Conservation (phyloP, 2,329 filamentous ascomycete genomes). For the Diplodia mutila region DNA sequence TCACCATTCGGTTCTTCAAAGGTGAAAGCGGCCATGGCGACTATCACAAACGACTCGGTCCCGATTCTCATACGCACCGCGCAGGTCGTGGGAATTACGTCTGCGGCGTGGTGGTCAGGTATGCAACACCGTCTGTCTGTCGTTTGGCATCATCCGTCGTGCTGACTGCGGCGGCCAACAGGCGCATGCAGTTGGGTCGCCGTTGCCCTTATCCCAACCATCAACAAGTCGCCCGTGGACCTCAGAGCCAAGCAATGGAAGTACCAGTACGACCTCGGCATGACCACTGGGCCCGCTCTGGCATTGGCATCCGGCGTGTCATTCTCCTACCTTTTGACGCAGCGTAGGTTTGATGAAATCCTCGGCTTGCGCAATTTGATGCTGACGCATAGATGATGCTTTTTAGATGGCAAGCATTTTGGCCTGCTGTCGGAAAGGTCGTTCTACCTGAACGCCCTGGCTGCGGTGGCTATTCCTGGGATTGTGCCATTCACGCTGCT, state of each 20-base stretch:
- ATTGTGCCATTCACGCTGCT: slow-evolving; percentile 35
- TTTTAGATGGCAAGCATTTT: slow-evolving; percentile 23
- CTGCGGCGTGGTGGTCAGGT: slow-evolving; percentile 26
- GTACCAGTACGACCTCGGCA: slow-evolving; percentile 31
- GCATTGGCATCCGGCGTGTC: slow-evolving; percentile 29
- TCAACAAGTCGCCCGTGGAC: slow-evolving; percentile 29
- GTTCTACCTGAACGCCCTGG: slow-evolving; percentile 31
- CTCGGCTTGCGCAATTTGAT: too few species aligned
- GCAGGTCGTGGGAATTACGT: slow-evolving; percentile 29
- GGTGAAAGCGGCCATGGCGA: too few species aligned
- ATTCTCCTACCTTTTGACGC: slow-evolving; percentile 23
- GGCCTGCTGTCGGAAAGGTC: slow-evolving; percentile 11
- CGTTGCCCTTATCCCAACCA: slow-evolving; percentile 29
- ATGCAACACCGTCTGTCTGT: background rate
- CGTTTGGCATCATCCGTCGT: background rate
- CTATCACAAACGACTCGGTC: slow-evolving; percentile 1
- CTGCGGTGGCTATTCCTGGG: slow-evolving; percentile 30
- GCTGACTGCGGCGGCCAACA: slow-evolving; percentile 1
- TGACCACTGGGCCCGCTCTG: slow-evolving; percentile 28
- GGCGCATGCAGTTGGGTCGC: slow-evolving; percentile 26
- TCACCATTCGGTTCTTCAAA: background rate
- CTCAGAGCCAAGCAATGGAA: slow-evolving; percentile 33
- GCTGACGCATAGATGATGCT: background rate
- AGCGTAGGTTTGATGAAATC: too few species aligned
- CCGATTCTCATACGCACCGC: slow-evolving; percentile 27